Base-by-base conservation (phyloP, 306 rosid genomes). In the Crotalaria pallida region DNA sequence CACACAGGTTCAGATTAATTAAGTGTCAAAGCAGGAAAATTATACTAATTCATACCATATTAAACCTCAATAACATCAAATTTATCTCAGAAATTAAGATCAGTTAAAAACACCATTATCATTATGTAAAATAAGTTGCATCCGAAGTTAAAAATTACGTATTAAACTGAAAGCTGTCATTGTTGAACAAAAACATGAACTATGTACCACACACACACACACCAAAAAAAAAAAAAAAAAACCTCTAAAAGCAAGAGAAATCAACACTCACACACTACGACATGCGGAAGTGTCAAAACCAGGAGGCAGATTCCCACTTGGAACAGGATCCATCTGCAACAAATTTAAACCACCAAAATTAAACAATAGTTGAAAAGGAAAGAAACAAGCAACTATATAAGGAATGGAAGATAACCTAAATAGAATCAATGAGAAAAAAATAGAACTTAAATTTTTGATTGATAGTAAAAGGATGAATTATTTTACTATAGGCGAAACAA, bases 291-390 rank as follows among this genome's bases (percentile, higher is more conserved):
- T 17, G 71, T 85, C 89, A 82, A 85, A 85, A 53, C 89, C 89
- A 49, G 89, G 86, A 66, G 89, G 89, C 72, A 85, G 79, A 79
- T 82, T 85, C 75, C 89, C 89, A 61, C 89, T 61, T 48, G 89
- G 86, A 51, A 85, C 76, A 58, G 89, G 89, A 65, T 85, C 89
- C 84, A 85, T 85, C 89, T 85, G 79, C 83, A 59, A 65, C 34
- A 61, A 29, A 41, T 57, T 18, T 58, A 50, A 75, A 63, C 43
- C 36, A 18, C 13, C 65, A 45, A 60, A 64, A 71, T 64, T 79
- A 26, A 65, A 74, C 48, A 74, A 48, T n/a, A n/a, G n/a, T n/a
- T n/a, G n/a, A n/a, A 52, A 33, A 2, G 4, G 60, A 50, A 67
- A 27, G 8, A 68, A 59, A 38, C 16, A 59, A 40, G 26, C 17